Evolutionary conservation across 306 rosid genomes (phyloP).

Genomic region (Luffa acutangula): DNA sequence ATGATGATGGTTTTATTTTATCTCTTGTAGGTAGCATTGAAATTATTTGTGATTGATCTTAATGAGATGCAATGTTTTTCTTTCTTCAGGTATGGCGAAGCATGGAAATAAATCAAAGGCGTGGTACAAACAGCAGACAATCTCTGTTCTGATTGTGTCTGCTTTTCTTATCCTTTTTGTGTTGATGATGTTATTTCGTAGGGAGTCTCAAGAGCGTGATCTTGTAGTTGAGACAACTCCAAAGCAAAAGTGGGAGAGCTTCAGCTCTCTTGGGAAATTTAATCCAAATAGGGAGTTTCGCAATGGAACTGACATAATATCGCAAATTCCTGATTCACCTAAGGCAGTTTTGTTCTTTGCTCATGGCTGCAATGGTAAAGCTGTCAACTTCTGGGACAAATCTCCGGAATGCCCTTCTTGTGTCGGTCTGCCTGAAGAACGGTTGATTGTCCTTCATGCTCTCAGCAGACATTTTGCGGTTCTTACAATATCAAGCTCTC

Average conservation of each 20-base stretch:
- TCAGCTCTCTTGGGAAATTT: conserved; percentile 38
- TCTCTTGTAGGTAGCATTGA: not conserved
- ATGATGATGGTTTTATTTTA: not conserved
- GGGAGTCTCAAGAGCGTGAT: conserved; percentile 14
- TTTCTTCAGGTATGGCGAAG: conserved; percentile 53
- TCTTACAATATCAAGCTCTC: conserved; percentile 56
- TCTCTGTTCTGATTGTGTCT: conserved; percentile 25
- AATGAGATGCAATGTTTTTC: not conserved
- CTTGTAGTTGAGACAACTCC: conserved; percentile 19
- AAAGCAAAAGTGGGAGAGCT: conserved; percentile 47
- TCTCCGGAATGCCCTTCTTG: conserved; percentile 55
- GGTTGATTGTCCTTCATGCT: conserved; percentile 59
- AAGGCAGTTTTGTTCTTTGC: conserved; percentile 82
- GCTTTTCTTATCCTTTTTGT: conserved; percentile 27
- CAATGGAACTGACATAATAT: conserved; percentile 69
- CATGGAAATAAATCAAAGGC: conserved; percentile 45
- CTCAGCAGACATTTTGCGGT: conserved; percentile 61
- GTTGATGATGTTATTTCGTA: conserved; percentile 18
- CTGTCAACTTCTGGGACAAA: conserved; percentile 76
- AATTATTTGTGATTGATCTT: not conserved
- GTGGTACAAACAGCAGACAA: conserved; percentile 17
- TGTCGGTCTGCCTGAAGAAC: conserved; percentile 83
- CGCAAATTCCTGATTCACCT: conserved; percentile 80
- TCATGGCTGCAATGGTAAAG: conserved; percentile 75
- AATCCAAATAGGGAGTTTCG: conserved; percentile 43